Conservation (phyloP, 139 green algal species). For the Trebouxia sp. region DNA sequence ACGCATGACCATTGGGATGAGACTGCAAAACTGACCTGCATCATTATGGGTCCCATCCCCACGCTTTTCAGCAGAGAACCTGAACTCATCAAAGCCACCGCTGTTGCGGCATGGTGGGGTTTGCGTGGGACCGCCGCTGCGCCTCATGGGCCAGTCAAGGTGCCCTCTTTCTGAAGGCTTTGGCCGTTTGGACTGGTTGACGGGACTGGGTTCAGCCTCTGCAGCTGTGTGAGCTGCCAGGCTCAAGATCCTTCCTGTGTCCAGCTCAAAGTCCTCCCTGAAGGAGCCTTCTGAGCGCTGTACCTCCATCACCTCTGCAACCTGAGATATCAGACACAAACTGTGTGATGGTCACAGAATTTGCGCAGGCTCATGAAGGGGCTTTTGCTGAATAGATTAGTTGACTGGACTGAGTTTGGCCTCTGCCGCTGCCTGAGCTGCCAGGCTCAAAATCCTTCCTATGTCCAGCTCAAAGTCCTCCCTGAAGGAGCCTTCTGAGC, state of each 20-base stretch:
- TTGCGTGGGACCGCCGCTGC: no score
- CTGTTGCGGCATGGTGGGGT: no score
- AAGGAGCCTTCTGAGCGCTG: conserved; percentile 22
- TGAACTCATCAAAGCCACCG: not conserved
- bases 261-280: conserved; percentile 45
- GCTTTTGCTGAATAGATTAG: not conserved
- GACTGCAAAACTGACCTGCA: no score
- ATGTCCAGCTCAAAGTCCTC: conserved; percentile 47
- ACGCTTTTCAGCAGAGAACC: not conserved
- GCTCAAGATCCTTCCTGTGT: conserved; percentile 9
- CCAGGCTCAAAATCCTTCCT: not conserved
- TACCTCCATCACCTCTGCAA: conserved; percentile 35
- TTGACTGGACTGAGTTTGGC: not conserved
- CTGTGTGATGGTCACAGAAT: no score
- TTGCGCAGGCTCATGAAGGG: no score
- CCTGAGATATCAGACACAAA: conserved; percentile 24
- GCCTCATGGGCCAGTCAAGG: no score
- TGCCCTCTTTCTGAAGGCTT: no score
- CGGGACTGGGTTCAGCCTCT: not conserved
- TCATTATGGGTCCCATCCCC: no score
- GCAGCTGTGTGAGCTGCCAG: not conserved
- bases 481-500: not conserved
- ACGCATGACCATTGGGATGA: no score
- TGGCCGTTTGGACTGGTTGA: not conserved
- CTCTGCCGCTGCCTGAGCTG: not conserved